These are phyloP conservation scores for Ganoderma lingzhi DNA, from an alignment of 1,284 basidiomycete species.

Conservation along the genomic window DNA sequence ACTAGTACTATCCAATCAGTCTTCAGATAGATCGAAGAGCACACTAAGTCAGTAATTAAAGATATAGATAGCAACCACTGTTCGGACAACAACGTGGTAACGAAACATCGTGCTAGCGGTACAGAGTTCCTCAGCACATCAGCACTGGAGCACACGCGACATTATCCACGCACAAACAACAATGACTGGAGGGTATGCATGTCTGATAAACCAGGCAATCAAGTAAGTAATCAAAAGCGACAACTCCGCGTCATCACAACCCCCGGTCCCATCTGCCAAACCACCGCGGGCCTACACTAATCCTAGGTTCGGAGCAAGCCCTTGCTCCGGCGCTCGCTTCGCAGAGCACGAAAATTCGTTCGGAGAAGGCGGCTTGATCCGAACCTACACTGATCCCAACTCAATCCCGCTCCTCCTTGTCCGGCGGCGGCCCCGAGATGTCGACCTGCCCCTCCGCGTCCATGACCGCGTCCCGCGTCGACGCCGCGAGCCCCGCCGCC, in stretches of 20 bases:
- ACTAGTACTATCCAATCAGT: too few species aligned
- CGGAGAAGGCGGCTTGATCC: too few species aligned
- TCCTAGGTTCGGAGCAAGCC: too few species aligned
- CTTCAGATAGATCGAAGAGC: neutral
- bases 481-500: conserved; percentile 66
- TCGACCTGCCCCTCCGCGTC: conserved; percentile 75
- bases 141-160: neutral
- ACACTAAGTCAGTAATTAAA: too few species aligned
- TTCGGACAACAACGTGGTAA: neutral
- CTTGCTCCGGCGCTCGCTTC: too few species aligned
- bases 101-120: neutral
- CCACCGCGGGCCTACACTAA: too few species aligned
- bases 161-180: neutral
- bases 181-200: neutral
- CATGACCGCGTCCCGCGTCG: conserved; percentile 66
- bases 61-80: too few species aligned
- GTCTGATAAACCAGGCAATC: neutral
- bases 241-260: neutral
- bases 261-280: neutral
- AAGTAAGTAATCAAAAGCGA: neutral
- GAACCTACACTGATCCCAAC: neutral
- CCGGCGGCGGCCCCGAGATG: conserved; percentile 52
- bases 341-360: too few species aligned
- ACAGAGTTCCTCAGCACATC: neutral
- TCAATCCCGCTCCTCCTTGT: conserved; percentile 23